Conservation (phyloP, 441 rosid species). For the Aquilaria agallochum region DNA sequence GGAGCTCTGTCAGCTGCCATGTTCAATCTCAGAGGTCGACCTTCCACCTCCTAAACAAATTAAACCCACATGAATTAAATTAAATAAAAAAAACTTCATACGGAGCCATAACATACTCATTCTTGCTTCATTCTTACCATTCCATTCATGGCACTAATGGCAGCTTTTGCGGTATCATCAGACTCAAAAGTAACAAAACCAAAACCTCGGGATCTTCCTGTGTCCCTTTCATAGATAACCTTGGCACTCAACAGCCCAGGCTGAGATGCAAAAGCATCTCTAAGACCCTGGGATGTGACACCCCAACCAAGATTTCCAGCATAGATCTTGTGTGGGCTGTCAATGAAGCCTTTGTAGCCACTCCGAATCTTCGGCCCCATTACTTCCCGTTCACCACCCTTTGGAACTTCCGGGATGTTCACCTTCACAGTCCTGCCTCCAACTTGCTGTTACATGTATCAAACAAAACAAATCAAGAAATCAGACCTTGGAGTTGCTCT, state of each 20-base stretch:
- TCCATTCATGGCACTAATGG: conserved; percentile 53
- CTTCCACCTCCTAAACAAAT: conserved; percentile 73
- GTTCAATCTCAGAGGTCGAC: conserved; percentile 77
- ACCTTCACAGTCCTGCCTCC: conserved; percentile 80
- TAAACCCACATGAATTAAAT: conserved; percentile 4
- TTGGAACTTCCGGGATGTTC: conserved; percentile 90
- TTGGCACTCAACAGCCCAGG: conserved; percentile 79
- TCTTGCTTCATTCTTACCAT: conserved; percentile 43
- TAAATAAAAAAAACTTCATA: conserved; percentile 7
- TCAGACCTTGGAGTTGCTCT: background rate
- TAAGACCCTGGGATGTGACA: conserved; percentile 66
- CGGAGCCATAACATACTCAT: conserved; percentile 1
- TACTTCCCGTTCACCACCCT: conserved; percentile 78
- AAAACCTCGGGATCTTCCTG: conserved; percentile 82
- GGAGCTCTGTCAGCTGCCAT: conserved; percentile 54
- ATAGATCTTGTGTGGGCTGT: conserved; percentile 81
- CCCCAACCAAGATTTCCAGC: conserved; percentile 93
- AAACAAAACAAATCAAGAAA: conserved; percentile 4
- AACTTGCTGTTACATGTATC: conserved; percentile 49
- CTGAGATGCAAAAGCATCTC: conserved; percentile 61
- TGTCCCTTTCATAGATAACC: conserved; percentile 61
- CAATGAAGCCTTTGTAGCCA: conserved; percentile 47
- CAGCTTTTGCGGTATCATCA: conserved; percentile 44
- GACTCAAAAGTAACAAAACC: conserved; percentile 80
- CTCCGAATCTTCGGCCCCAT: conserved; percentile 52